phyloP scores from a whole-genome alignment of 345 rosid genomes.

The Hibiscus syriacus region DNA sequence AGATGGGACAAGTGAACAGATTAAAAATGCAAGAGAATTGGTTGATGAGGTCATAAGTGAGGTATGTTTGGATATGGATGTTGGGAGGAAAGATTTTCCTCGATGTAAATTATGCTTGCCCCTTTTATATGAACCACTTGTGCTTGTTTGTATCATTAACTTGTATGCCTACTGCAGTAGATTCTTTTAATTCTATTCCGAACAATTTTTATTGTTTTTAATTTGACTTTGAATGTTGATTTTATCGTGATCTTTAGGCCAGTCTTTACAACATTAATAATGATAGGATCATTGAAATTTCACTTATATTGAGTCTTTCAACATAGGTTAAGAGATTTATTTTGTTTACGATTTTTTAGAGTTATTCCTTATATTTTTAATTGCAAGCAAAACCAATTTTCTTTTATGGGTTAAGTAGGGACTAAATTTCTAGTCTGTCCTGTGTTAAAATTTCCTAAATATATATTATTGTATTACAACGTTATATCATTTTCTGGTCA shows the following conservation, averaged over 20 bases:
- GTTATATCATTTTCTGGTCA: neutral
- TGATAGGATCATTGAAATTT: neutral
- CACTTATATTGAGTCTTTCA: neutral
- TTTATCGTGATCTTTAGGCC: neutral
- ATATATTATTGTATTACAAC: neutral
- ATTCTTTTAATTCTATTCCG: neutral
- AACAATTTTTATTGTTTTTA: neutral
- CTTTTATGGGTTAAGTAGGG: neutral
- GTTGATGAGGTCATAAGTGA: conserved; percentile 90
- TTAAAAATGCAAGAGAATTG: conserved; percentile 85
- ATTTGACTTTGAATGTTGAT: neutral
- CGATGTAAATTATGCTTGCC: neutral
- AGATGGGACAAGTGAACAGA: conserved; percentile 89
- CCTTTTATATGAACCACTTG: neutral
- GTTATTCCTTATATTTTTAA: neutral
- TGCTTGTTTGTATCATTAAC: neutral
- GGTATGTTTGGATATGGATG: conserved; percentile 55
- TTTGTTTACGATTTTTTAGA: neutral
- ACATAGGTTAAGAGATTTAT: neutral
- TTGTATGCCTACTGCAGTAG: conserved; percentile 1
- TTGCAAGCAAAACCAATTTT: neutral
- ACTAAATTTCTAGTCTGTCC: neutral
- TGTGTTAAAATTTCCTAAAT: neutral
- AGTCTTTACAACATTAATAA: neutral
- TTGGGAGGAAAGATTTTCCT: conserved; percentile 6